These are phyloP conservation scores for Gamarada debralockiae DNA, from an alignment of 495 filamentous ascomycete genomes.

Conservation along the genomic window DNA sequence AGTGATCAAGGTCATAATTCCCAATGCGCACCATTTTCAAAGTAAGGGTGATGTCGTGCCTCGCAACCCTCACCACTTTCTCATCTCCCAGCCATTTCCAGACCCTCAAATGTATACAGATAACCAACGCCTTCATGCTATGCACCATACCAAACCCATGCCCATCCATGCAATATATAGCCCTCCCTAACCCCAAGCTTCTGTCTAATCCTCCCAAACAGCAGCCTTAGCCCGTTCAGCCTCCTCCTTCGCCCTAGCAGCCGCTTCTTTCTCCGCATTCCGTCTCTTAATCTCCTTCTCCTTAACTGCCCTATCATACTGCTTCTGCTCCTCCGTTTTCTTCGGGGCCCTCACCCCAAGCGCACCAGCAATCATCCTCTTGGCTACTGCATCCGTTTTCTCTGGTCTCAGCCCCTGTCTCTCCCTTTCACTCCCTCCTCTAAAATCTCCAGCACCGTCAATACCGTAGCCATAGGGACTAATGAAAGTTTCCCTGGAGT, in stretches of 20 bases:
- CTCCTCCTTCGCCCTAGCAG: conserved; percentile 60
- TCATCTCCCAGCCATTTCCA: no score
- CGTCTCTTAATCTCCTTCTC: conserved; percentile 79
- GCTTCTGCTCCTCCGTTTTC: conserved; percentile 81
- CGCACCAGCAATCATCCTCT: conserved; percentile 84
- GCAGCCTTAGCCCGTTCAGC: conserved; percentile 66
- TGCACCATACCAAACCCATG: conserved; percentile 1
- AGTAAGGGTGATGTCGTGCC: no score
- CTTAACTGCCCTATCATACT: conserved; percentile 78
- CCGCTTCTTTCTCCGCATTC: conserved; percentile 67
- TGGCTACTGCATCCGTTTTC: conserved; percentile 89
- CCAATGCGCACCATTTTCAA: no score
- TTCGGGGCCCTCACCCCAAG: conserved; percentile 78
- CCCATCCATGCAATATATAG: not conserved
- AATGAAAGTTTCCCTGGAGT: conserved; percentile 9
- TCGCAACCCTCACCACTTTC: no score
- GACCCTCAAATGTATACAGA: no score
- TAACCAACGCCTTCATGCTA: conserved; percentile 2
- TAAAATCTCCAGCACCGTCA: conserved; percentile 8
- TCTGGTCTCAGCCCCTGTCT: conserved; percentile 55
- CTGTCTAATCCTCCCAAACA: conserved; percentile 73
- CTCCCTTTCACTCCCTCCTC: not conserved
- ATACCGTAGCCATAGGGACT: conserved; percentile 16
- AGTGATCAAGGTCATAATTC: no score
- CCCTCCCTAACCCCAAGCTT: not conserved